Evolutionary conservation across 306 rosid genomes (phyloP).

Genomic region (Medicago truncatula): MtrunA17r5.0-ANR NC_053049.1:11501001-11501500

Average conservation of each 20-base stretch:
- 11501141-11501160: slow-evolving; percentile 83
- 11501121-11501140: slow-evolving; percentile 71
- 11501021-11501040: slow-evolving; percentile 94
- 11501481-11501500: slow-evolving; percentile 98
- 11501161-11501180: slow-evolving; percentile 93
- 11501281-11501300: slow-evolving; percentile 97
- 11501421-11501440: slow-evolving; percentile 82
- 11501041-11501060: slow-evolving; percentile 80
- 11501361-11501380: slow-evolving; percentile 62
- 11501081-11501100: slow-evolving; percentile 71
- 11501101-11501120: slow-evolving; percentile 80
- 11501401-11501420: slow-evolving; percentile 59
- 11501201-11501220: slow-evolving; percentile 70
- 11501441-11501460: slow-evolving; percentile 78
- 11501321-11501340: slow-evolving; percentile 89
- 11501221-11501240: slow-evolving; percentile 87
- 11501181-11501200: slow-evolving; percentile 82
- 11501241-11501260: slow-evolving; percentile 81
- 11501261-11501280: slow-evolving; percentile 67
- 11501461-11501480: slow-evolving; percentile 97
- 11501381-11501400: slow-evolving; percentile 63
- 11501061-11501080: slow-evolving; percentile 61
- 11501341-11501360: slow-evolving; percentile 48
- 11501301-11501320: slow-evolving; percentile 80
- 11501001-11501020: slow-evolving; percentile 79